A percentile compares a stretch with the other conserved stretches of the same genome.
These are phyloP conservation scores for Penicillium sp. DNA, from an alignment of 2,329 filamentous ascomycete genomes.

Conservation along the genomic window DNA sequence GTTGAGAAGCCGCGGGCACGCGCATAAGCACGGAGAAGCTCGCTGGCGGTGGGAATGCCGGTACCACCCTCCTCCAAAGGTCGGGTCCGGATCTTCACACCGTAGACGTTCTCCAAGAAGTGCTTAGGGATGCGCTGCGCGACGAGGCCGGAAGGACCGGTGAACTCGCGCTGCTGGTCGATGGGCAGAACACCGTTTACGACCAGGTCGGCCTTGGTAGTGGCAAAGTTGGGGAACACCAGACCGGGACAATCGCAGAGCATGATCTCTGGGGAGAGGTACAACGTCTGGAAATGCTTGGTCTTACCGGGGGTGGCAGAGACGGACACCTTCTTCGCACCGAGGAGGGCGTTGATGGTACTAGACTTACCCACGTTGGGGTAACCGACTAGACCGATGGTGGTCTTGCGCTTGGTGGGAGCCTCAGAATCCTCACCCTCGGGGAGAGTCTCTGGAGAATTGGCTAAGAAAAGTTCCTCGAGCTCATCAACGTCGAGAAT, in stretches of 20 bases:
- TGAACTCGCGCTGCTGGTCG: constrained; percentile 92
- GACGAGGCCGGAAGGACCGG: constrained; percentile 80
- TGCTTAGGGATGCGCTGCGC: constrained; percentile 80
- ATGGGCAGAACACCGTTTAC: constrained; percentile 95
- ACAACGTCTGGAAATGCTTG: constrained; percentile 98
- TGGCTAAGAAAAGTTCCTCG: constrained; percentile 80
- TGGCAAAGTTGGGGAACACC: constrained; percentile 97
- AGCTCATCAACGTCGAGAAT: constrained; percentile 93
- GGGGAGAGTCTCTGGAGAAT: constrained; percentile 61
- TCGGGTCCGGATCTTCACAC: constrained; percentile 80
- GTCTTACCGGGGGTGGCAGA: constrained; percentile 97
- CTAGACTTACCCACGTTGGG: constrained; percentile 99
- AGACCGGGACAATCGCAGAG: constrained; percentile 98
- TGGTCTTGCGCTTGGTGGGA: constrained; percentile 64
- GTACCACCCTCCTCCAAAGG: constrained; percentile 91
- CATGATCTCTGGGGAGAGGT: constrained; percentile 84
- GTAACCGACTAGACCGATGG: constrained; percentile 94
- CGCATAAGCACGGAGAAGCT: constrained; percentile 84
- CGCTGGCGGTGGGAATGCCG: constrained; percentile 78
- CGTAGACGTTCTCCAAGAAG: constrained; percentile 92
- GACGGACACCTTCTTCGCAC: constrained; percentile 97
- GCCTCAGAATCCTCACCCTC: constrained; percentile 49
- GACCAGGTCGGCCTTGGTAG: constrained; percentile 93
- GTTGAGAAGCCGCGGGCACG: constrained; percentile 88
- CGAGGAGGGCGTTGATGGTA: constrained; percentile 98